These are phyloP conservation scores for Aureobasidium sp. DNA, from an alignment of 2,329 filamentous ascomycete genomes.

Conservation along the genomic window DNA sequence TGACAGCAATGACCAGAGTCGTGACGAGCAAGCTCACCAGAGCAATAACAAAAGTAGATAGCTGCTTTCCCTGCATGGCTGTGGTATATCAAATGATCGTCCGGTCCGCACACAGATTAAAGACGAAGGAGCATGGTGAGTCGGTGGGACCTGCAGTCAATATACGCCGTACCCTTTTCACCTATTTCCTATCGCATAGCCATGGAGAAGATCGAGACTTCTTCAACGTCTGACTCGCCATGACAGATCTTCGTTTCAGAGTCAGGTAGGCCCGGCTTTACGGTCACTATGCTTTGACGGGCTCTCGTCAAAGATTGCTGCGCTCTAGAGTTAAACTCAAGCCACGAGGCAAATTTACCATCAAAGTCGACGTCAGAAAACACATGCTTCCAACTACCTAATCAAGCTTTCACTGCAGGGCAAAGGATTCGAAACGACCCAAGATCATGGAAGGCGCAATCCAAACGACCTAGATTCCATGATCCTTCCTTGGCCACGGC, in stretches of 20 bases:
- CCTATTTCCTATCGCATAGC: background rate
- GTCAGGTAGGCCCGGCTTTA: background rate
- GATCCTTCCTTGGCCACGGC: background rate
- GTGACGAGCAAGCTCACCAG: constrained; percentile 12
- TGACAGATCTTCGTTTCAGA: background rate
- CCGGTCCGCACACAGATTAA: background rate
- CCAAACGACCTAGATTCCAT: background rate
- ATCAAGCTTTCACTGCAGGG: background rate
- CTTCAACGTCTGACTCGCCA: background rate
- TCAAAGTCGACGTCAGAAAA: background rate
- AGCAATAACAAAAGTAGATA: constrained; percentile 5
- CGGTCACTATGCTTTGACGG: background rate
- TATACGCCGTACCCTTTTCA: background rate
- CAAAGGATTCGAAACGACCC: background rate
- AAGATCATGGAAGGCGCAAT: background rate
- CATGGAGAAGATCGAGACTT: background rate
- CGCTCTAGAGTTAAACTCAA: background rate
- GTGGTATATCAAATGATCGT: background rate
- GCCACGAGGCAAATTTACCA: background rate
- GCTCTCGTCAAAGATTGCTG: background rate
- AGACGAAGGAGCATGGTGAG: background rate
- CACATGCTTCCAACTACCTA: background rate
- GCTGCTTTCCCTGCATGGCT: constrained; percentile 12
- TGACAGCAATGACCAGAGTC: constrained; percentile 13
- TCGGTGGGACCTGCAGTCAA: background rate